phyloP scores from a whole-genome alignment of 768 basidiomycete species.

The Piloderma croceum region DNA sequence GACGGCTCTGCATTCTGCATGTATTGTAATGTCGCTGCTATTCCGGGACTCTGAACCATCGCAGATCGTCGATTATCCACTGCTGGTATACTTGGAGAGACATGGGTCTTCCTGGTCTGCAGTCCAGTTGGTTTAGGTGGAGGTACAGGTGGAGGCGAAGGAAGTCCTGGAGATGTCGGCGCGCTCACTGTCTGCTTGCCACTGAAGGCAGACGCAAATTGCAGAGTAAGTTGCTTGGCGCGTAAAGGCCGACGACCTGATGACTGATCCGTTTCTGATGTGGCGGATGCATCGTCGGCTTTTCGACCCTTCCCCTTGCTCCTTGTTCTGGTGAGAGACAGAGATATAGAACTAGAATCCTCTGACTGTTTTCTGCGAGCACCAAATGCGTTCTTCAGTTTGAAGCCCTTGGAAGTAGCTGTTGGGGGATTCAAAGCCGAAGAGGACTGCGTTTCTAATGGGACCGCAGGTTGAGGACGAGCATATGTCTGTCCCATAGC shows the following conservation, averaged over 20 bases:
- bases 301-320: slow-evolving; percentile 6
- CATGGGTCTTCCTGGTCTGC: slow-evolving; percentile 20
- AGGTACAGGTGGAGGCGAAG: slow-evolving; percentile 30
- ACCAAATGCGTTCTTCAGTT: slow-evolving; percentile 55
- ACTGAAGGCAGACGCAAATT: slow-evolving; percentile 43
- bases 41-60: slow-evolving; percentile 51
- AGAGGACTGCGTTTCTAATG: slow-evolving; percentile 13
- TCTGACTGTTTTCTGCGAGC: slow-evolving; percentile 54
- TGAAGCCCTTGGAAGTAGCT: slow-evolving; percentile 40
- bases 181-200: slow-evolving; percentile 27
- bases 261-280: slow-evolving; percentile 8
- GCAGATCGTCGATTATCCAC: slow-evolving; percentile 43
- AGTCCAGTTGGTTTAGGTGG: slow-evolving; percentile 33
- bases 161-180: slow-evolving; percentile 27
- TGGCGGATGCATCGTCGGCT: slow-evolving; percentile 6
- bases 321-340: slow-evolving; percentile 10
- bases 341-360: slow-evolving; percentile 29
- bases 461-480: slow-evolving; percentile 21
- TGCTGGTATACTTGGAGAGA: slow-evolving; percentile 17
- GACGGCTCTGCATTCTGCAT: slow-evolving; percentile 39
- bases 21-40: slow-evolving; percentile 53
- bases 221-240: slow-evolving; percentile 32
- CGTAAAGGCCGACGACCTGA: slow-evolving; percentile 21
- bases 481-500: slow-evolving; percentile 37
- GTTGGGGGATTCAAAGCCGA: slow-evolving; percentile 19